A percentile compares a stretch with the other conserved stretches of the same genome.
Evolutionary conservation across 1,139 yeast genomes (phyloP).

Genomic region (Diutina sp.): DNA sequence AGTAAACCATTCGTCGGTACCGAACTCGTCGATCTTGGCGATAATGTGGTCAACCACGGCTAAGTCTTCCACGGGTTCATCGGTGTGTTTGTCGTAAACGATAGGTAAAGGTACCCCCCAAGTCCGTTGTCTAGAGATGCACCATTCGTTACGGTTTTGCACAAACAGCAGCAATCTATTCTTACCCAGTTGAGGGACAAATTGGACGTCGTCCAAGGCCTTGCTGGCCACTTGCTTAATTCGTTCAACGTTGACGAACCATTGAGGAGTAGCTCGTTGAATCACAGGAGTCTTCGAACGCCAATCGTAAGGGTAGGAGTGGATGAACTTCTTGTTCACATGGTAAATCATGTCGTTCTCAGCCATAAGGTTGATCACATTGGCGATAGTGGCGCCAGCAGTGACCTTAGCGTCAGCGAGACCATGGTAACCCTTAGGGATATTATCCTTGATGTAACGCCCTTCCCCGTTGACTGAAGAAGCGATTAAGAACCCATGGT

Average conservation of each 20-base stretch:
- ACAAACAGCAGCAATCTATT: constrained; percentile 65
- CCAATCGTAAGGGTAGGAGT: constrained; percentile 96
- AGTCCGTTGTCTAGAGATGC: constrained; percentile 90
- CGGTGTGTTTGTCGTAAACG: constrained; percentile 46
- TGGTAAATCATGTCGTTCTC: constrained; percentile 34
- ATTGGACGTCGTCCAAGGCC: constrained; percentile 50
- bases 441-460: constrained; percentile 34
- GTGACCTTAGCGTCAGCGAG: constrained; percentile 10
- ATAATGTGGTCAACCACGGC: constrained; percentile 44
- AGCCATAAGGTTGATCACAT: constrained; percentile 19
- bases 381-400: neutral
- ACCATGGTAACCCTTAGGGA: constrained; percentile 22
- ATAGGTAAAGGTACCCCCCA: constrained; percentile 99
- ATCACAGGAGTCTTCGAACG: constrained; percentile 91
- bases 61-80: constrained; percentile 43
- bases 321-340: constrained; percentile 41
- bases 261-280: constrained; percentile 90
- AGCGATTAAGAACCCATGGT: constrained; percentile 40
- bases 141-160: constrained; percentile 83
- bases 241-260: constrained; percentile 81
- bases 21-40: constrained; percentile 35
- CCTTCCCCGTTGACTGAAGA: constrained; percentile 80
- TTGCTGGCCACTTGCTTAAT: constrained; percentile 51
- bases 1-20: constrained; percentile 76
- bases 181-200: constrained; percentile 61